Base-by-base conservation (phyloP, 1,284 basidiomycete genomes). In the Pseudozyma sp. region DNA sequence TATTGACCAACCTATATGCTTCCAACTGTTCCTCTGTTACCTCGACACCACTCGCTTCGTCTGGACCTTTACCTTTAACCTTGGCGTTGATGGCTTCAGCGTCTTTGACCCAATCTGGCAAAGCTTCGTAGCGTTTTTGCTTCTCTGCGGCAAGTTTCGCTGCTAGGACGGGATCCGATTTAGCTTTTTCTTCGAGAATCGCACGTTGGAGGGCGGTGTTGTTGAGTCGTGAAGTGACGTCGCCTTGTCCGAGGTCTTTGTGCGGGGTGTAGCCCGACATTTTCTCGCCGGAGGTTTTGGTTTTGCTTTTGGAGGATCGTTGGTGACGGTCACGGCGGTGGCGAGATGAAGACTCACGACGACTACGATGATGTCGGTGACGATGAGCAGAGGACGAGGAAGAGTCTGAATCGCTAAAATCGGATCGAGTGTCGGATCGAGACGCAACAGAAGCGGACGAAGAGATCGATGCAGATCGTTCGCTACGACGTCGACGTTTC, bases 21-120 rank as follows among this genome's bases (percentile, higher is more conserved):
- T 95, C 94, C 66, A 97, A 89, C 83, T 97, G 91, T 84, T 95
- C 95, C 86, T 97, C 94, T 1, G 93, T 92, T 31, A 97, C 92
- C 51, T 95, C 93, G 79, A 89, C 89, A 76, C 25, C 25, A 31
- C 25, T 31, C 25, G 86, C 89, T 59, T 87, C 79, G 5, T n/a
- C 64, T 34, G 16, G 6, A 0, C 21, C 13, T 5, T 31, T 9
- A 80, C 6, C 14, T 3, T 89, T 39, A n/a, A 51, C 47, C 42
- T 70, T 74, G 6, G 58, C 42, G 25, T 78, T 78, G 52, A 79
- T 63, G 25, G 19, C 31, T 35, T 78, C 58, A 0, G 78, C 72
- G 16, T 79, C 77, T 47, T 71, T 64, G 53, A 76, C 36, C 77
- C 77, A 79, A 38, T 79, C 77, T n/a, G 77, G 77, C 2, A 76